phyloP scores from a whole-genome alignment of 768 basidiomycete species.

The Mycena floridula region DNA sequence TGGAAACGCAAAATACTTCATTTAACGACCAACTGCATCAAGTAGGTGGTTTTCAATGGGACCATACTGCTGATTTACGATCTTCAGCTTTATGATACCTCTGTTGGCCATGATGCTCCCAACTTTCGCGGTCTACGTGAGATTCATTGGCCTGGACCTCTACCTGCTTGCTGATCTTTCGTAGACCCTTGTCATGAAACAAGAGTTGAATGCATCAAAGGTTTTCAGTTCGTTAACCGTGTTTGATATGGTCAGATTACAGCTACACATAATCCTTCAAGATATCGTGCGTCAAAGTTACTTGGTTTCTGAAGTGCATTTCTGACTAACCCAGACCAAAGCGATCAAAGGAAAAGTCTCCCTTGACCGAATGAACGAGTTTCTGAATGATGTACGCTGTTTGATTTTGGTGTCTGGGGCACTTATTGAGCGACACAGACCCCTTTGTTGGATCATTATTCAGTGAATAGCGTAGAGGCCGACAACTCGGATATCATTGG shows the following conservation, averaged over 20 bases:
- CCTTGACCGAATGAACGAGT: constrained; percentile 41
- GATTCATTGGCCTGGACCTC: constrained; percentile 1
- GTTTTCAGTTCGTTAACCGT: constrained; percentile 33
- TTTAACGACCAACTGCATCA: not conserved
- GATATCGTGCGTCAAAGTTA: constrained; percentile 10
- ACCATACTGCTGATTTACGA: not conserved
- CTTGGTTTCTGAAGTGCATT: constrained; percentile 7
- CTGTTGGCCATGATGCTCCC: constrained; percentile 39
- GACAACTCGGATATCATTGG: constrained; percentile 21
- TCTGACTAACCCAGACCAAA: constrained; percentile 13
- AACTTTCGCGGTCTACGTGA: constrained; percentile 40
- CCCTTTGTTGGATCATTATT: constrained; percentile 25
- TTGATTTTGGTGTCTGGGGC: not conserved
- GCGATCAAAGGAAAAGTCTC: constrained; percentile 38
- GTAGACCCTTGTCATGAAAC: constrained; percentile 1
- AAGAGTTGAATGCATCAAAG: constrained; percentile 7
- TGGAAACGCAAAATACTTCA: constrained; percentile 1
- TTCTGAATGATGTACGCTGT: constrained; percentile 28
- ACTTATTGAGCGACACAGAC: constrained; percentile 10
- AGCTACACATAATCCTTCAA: constrained; percentile 24
- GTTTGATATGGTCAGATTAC: constrained; percentile 40
- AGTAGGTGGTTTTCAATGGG: not conserved
- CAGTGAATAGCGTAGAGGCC: not conserved
- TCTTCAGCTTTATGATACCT: constrained; percentile 37
- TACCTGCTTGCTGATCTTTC: not conserved